These are phyloP conservation scores for Lyophyllum decastes DNA, from an alignment of 768 basidiomycete species.

Conservation along the genomic window DNA sequence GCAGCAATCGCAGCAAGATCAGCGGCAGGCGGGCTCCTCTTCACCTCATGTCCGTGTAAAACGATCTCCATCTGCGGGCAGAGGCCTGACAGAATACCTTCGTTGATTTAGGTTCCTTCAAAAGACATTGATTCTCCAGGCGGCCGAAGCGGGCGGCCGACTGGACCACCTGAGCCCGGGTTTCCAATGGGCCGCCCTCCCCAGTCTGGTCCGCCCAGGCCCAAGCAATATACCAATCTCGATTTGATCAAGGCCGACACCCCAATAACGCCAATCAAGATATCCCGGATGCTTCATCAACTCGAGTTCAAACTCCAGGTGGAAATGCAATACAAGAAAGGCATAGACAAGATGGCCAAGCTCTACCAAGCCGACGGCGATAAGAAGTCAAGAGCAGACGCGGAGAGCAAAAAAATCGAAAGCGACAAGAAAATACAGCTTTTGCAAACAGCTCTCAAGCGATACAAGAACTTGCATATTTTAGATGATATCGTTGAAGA, in stretches of 20 bases:
- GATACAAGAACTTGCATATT: slow-evolving; percentile 95
- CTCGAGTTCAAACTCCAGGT: slow-evolving; percentile 99
- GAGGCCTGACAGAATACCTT: not conserved
- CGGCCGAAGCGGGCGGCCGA: slow-evolving; percentile 34
- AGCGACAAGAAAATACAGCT: slow-evolving; percentile 97
- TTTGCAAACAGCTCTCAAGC: slow-evolving; percentile 86
- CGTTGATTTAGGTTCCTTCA: slow-evolving; percentile 47
- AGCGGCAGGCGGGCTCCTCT: slow-evolving; percentile 49
- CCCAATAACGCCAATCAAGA: slow-evolving; percentile 93
- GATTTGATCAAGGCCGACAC: slow-evolving; percentile 98
- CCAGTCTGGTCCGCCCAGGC: slow-evolving; percentile 42
- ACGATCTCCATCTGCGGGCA: too few relatives aligned
- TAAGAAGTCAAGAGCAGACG: slow-evolving; percentile 92
- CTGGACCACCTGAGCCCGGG: slow-evolving; percentile 41
- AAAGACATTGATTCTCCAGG: slow-evolving; percentile 44
- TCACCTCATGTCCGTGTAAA: slow-evolving; percentile 40
- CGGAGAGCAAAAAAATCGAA: slow-evolving; percentile 91
- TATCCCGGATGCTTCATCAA: slow-evolving; percentile 96
- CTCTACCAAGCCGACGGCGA: slow-evolving; percentile 96
- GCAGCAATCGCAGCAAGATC: slow-evolving; percentile 53
- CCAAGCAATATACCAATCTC: slow-evolving; percentile 77
- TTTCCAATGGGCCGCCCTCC: slow-evolving; percentile 35
- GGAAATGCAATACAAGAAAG: slow-evolving; percentile 96
- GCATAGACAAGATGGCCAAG: slow-evolving; percentile 99
- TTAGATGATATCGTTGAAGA: slow-evolving; percentile 89